Evolutionary conservation across 2,329 filamentous ascomycete species (phyloP).

Genomic region (Bipolaris zeicola): DNA sequence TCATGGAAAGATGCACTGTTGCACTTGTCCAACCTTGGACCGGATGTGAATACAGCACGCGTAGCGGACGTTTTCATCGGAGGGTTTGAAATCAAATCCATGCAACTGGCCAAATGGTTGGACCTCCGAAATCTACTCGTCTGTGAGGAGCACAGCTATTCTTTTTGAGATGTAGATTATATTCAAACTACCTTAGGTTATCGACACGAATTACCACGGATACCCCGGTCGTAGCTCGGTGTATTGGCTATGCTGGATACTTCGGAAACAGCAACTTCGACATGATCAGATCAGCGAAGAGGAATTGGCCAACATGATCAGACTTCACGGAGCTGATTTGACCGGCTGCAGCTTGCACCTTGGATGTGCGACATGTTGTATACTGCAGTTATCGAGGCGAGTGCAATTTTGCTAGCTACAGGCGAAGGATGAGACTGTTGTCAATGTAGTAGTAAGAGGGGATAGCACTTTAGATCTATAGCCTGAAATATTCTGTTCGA

Average conservation of each 20-base stretch:
- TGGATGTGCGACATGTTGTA: constrained; percentile 50
- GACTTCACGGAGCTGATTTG: constrained; percentile 46
- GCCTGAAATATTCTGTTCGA: not conserved
- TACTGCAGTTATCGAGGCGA: constrained; percentile 46
- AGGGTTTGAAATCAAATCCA: constrained; percentile 31
- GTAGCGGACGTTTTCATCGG: constrained; percentile 39
- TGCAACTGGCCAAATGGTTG: constrained; percentile 26
- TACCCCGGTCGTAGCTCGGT: constrained; percentile 48
- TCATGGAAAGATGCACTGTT: constrained; percentile 40
- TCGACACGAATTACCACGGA: constrained; percentile 51
- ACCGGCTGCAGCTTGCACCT: constrained; percentile 49
- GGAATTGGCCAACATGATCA: constrained; percentile 52
- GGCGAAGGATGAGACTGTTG: constrained; percentile 20
- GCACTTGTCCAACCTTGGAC: constrained; percentile 26
- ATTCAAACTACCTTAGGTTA: constrained; percentile 46
- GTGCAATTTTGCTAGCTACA: constrained; percentile 32
- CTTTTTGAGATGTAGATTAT: not conserved
- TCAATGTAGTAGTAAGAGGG: not conserved
- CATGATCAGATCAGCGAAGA: constrained; percentile 55
- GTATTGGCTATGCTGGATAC: constrained; percentile 52
- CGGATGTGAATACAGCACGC: constrained; percentile 41
- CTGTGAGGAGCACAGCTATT: not conserved
- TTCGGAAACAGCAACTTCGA: constrained; percentile 45
- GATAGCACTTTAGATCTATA: not conserved
- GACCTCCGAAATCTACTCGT: constrained; percentile 20